Evolutionary conservation across 2,329 filamentous ascomycete species (phyloP).

Genomic region (Domatiomyces catenatus): DNA sequence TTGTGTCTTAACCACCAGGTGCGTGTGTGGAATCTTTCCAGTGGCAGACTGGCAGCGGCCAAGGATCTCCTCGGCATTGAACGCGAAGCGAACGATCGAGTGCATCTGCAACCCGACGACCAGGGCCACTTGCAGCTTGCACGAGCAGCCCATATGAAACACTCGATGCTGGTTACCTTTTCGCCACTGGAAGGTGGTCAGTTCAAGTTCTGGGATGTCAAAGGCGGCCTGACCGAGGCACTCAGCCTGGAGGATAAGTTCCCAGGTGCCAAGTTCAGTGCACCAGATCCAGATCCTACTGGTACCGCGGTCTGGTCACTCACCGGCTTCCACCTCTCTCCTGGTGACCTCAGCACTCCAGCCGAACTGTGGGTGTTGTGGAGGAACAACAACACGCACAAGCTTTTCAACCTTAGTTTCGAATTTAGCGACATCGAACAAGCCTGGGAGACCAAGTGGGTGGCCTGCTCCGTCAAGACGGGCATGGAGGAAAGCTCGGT

Average conservation of each 20-base stretch:
- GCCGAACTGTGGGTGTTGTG: slow-evolving; percentile 61
- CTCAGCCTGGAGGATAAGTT: slow-evolving; percentile 59
- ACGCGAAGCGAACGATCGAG: slow-evolving; percentile 52
- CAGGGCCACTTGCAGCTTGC: slow-evolving; percentile 50
- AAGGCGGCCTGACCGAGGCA: slow-evolving; percentile 41
- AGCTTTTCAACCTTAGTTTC: slow-evolving; percentile 59
- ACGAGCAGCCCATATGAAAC: slow-evolving; percentile 3
- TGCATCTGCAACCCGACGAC: slow-evolving; percentile 65
- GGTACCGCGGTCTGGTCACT: slow-evolving; percentile 66
- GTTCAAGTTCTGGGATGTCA: slow-evolving; percentile 85
- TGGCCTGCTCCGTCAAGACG: slow-evolving; percentile 38
- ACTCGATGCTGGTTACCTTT: slow-evolving; percentile 52
- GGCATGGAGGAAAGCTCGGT: slow-evolving; percentile 35
- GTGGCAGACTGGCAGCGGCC: slow-evolving; percentile 59
- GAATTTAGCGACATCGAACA: slow-evolving; percentile 47
- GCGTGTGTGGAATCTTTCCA: slow-evolving; percentile 77
- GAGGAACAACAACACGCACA: slow-evolving; percentile 70
- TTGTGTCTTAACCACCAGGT: slow-evolving; percentile 79
- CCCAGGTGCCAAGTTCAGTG: slow-evolving; percentile 46
- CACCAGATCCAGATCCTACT: slow-evolving; percentile 46
- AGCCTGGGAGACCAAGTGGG: slow-evolving; percentile 55
- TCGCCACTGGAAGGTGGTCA: slow-evolving; percentile 75
- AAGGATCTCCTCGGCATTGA: slow-evolving; percentile 61
- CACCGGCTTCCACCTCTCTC: slow-evolving; percentile 55
- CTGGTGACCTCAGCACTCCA: slow-evolving; percentile 35